These are phyloP conservation scores for Scutellaria galericulata DNA, from an alignment of 257 asterid genomes.

Conservation along the genomic window DNA sequence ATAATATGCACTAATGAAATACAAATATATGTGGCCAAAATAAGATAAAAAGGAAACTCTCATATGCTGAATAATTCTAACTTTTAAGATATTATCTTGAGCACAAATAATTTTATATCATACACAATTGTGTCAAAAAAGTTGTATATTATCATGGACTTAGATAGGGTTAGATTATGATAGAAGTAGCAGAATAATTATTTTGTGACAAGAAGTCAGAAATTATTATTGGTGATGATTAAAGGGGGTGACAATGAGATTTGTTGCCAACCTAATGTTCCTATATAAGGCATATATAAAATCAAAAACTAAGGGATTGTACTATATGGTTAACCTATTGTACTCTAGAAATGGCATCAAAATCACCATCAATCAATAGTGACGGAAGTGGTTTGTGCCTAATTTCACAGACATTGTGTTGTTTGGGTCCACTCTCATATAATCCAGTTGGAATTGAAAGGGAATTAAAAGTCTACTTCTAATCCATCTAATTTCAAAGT, in stretches of 20 bases:
- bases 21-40: no score
- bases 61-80: neutral
- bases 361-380: constrained; percentile 34
- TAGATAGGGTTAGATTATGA: constrained; percentile 1
- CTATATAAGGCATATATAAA: constrained; percentile 17
- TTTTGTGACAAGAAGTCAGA: constrained; percentile 13
- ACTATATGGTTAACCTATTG: constrained; percentile 30
- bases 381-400: constrained; percentile 28
- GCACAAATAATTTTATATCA: neutral
- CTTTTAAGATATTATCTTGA: neutral
- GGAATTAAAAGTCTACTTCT: neutral
- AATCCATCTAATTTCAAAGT: neutral
- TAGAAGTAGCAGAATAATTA: constrained; percentile 10
- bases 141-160: neutral
- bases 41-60: no score
- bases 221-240: constrained; percentile 29
- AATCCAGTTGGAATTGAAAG: neutral
- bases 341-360: constrained; percentile 17
- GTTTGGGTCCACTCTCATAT: constrained; percentile 31
- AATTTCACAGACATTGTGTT: constrained; percentile 32
- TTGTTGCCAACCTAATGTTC: constrained; percentile 32
- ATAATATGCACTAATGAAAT: no score
- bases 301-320: constrained; percentile 30
- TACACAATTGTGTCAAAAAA: neutral
- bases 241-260: constrained; percentile 31